Percentiles rank a stretch among this genome's conserved stretches.
These are phyloP conservation scores for Fusarium sp. DNA, from an alignment of 2,329 filamentous ascomycete genomes.

Conservation along the genomic window DNA sequence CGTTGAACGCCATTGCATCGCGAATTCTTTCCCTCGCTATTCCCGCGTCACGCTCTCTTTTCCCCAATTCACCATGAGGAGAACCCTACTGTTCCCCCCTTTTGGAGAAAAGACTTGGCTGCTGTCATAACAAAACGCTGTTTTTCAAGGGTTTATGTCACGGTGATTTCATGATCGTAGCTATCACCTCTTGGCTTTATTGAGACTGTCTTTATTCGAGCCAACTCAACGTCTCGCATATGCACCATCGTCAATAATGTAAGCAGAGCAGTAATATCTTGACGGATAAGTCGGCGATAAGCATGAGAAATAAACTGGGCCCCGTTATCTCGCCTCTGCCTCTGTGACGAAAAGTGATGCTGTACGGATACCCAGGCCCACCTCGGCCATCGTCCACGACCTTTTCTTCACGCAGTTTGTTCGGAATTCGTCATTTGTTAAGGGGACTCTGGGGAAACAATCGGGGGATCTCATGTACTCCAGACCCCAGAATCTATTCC, in stretches of 20 bases:
- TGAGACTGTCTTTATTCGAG: background rate
- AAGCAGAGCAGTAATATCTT: background rate
- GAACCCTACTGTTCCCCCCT: constrained; percentile 21
- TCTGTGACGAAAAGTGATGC: constrained; percentile 32
- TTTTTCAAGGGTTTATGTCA: constrained; percentile 1
- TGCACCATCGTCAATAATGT: constrained; percentile 7
- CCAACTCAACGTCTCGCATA: constrained; percentile 1
- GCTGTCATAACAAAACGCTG: constrained; percentile 24
- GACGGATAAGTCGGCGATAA: constrained; percentile 32
- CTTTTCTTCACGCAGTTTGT: background rate
- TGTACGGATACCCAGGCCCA: constrained; percentile 18
- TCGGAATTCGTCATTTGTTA: constrained; percentile 17
- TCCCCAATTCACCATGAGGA: constrained; percentile 45
- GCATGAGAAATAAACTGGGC: constrained; percentile 38
- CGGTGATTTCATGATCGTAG: constrained; percentile 24
- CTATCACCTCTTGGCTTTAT: background rate
- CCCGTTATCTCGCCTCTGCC: constrained; percentile 15
- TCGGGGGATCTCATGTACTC: constrained; percentile 18
- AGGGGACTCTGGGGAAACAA: constrained; percentile 31
- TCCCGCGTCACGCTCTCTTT: constrained; percentile 12
- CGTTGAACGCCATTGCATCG: no score
- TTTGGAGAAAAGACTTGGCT: constrained; percentile 42
- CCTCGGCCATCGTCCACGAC: constrained; percentile 40
- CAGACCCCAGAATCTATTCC: constrained; percentile 41
- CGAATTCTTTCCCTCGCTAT: constrained; percentile 1